Base-by-base conservation (phyloP, 352 stramenopile genomes). In the Chrysophaeum taylorii region DNA sequence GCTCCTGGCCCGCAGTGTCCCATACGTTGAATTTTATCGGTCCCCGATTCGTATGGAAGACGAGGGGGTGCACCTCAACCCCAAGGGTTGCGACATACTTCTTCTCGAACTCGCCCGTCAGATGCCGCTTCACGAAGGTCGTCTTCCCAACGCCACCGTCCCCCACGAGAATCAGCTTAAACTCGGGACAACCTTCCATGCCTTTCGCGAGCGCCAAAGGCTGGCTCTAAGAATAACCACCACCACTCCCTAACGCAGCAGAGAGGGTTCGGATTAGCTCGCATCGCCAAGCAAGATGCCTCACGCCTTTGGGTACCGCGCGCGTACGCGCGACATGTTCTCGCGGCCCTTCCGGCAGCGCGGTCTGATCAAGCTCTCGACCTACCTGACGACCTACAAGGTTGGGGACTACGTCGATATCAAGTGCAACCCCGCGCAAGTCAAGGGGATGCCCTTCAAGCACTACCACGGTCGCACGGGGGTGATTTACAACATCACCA, bases 371-470 rank as follows among this genome's bases (percentile, higher is more conserved):
- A 88, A 95, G 79, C 89, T 97, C 73, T 96, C 91, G 73, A 96
- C 94, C 81, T 98, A 98, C 86, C 80, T 98, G 78, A 89, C 93
- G 76, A 97, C 87, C 53, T 97, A 98, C 85, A 98, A 98, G 90
- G 91, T 98, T 69, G 96, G 95, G 66, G 96, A 99, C 87, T 98
- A 98, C 85, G 96, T 99, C n/a, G 96, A 99, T 83, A 98, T 99
- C 84, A 98, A 98, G 83, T 94, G 92, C 71, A 96, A 99, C 87
- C 92, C 90, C 71, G 92, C 92, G 74, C 89, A 98, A 76, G 95
- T 99, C 85, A 99, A 99, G 90, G 96, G 95, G 85, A 99, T 99
- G 95, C 96, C 96, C 54, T 94, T 98, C 93, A 99, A 98, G 90
- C 94, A 93, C 86, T 99, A 99, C 90, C 95, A 99, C 85, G 96